Evolutionary conservation across 768 basidiomycete genomes (phyloP).

Genomic region (Cystofilobasidium bisporidii): DNA sequence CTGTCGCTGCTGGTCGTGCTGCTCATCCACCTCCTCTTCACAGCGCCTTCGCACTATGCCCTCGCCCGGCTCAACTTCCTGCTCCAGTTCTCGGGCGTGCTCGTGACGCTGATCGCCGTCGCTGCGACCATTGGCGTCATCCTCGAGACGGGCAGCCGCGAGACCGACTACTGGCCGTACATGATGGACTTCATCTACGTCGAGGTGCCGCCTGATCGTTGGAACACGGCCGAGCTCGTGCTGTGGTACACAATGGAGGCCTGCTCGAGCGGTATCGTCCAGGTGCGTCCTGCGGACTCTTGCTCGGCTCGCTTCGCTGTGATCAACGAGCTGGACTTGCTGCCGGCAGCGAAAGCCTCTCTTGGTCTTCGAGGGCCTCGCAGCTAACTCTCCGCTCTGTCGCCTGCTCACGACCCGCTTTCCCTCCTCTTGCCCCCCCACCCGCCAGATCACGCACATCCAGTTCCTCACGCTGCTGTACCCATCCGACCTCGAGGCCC

Average conservation of each 20-base stretch:
- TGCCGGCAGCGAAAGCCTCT: too few relatives aligned
- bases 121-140: constrained; percentile 70
- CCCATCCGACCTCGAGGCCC: constrained; percentile 77
- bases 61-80: constrained; percentile 85
- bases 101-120: constrained; percentile 65
- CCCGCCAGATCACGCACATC: constrained; percentile 77
- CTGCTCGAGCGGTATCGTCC: constrained; percentile 68
- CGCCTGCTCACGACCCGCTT: too few relatives aligned
- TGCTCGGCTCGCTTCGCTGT: neutral
- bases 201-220: constrained; percentile 59
- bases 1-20: constrained; percentile 75
- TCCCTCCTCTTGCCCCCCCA: neutral
- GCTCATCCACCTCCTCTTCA: constrained; percentile 85
- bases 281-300: constrained; percentile 46
- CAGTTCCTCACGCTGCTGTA: constrained; percentile 93
- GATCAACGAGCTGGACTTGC: too few relatives aligned
- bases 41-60: constrained; percentile 90
- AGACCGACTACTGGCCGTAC: constrained; percentile 54
- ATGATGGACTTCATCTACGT: constrained; percentile 89
- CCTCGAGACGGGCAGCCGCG: constrained; percentile 50
- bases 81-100: constrained; percentile 75
- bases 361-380: too few relatives aligned
- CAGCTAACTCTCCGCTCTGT: too few relatives aligned
- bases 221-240: constrained; percentile 57
- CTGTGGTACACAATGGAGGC: constrained; percentile 86